A percentile compares a stretch with the other conserved stretches of the same genome.
phyloP scores from a whole-genome alignment of 192 early-diverging fungal species.

The Rhizophagus clarus region DNA sequence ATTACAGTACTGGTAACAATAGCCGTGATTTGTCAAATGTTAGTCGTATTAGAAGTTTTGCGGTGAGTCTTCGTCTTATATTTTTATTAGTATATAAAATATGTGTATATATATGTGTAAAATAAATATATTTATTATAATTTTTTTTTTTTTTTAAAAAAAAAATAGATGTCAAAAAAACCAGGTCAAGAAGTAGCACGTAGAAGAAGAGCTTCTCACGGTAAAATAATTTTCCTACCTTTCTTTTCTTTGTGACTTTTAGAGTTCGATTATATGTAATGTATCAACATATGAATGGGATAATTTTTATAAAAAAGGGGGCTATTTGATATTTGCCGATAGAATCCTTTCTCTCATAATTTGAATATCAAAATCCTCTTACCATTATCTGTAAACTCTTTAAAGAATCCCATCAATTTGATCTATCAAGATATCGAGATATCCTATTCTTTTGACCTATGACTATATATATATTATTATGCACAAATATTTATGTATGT shows the following conservation, averaged over 20 bases:
- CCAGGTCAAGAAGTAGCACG: conserved; percentile 9
- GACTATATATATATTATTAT: too few relatives aligned
- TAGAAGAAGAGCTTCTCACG: conserved; percentile 44
- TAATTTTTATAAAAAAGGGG: background rate
- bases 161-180: background rate
- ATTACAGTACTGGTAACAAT: conserved; percentile 44
- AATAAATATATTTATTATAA: background rate
- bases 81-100: background rate
- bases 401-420: background rate
- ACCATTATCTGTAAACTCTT: background rate
- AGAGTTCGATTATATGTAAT: background rate
- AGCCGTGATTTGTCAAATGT: conserved; percentile 2
- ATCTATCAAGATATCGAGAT: background rate
- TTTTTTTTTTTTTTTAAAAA: background rate
- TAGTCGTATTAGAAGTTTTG: conserved; percentile 26
- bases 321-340: background rate
- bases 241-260: background rate
- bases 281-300: background rate
- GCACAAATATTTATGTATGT: background rate
- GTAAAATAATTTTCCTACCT: conserved; percentile 26
- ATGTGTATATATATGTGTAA: background rate
- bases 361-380: background rate
- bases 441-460: background rate
- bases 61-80: conserved; percentile 5
- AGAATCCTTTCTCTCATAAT: background rate